phyloP scores from a whole-genome alignment of 2,329 filamentous ascomycete genomes.

The Westerdykella aurantiaca region DNA sequence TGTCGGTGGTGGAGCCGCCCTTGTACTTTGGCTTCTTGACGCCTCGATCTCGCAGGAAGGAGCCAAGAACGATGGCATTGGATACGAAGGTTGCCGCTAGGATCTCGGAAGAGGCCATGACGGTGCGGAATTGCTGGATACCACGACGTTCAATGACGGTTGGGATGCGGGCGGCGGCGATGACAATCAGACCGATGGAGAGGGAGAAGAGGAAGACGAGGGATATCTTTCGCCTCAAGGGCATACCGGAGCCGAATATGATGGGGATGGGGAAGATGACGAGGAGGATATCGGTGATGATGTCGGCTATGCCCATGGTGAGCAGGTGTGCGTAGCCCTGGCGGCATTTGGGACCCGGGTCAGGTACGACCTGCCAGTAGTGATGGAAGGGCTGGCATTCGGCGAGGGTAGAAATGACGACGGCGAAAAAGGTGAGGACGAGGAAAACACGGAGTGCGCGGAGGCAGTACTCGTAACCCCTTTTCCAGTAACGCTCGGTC shows the following conservation, averaged over 20 bases:
- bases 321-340: slow-evolving; percentile 82
- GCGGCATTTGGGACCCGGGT: slow-evolving; percentile 79
- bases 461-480: slow-evolving; percentile 66
- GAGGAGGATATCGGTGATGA: slow-evolving; percentile 81
- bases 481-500: slow-evolving; percentile 74
- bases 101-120: slow-evolving; percentile 85
- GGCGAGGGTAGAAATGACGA: slow-evolving; percentile 72
- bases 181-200: slow-evolving; percentile 70
- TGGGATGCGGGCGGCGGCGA: slow-evolving; percentile 77
- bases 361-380: slow-evolving; percentile 59
- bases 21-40: slow-evolving; percentile 81
- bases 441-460: slow-evolving; percentile 70
- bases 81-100: slow-evolving; percentile 81
- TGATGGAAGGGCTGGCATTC: slow-evolving; percentile 65
- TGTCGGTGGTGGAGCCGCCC: slow-evolving; percentile 47
- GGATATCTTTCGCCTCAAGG: slow-evolving; percentile 68
- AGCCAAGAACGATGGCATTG: slow-evolving; percentile 84
- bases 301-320: slow-evolving; percentile 83
- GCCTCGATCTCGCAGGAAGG: slow-evolving; percentile 85
- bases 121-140: slow-evolving; percentile 77
- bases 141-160: slow-evolving; percentile 66
- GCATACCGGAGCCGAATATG: slow-evolving; percentile 73
- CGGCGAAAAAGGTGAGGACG: slow-evolving; percentile 68
- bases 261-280: slow-evolving; percentile 86
- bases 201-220: slow-evolving; percentile 77